Percentiles rank a stretch among this genome's conserved stretches.
phyloP scores from a whole-genome alignment of 345 rosid genomes.

The Salix caprea region DNA sequence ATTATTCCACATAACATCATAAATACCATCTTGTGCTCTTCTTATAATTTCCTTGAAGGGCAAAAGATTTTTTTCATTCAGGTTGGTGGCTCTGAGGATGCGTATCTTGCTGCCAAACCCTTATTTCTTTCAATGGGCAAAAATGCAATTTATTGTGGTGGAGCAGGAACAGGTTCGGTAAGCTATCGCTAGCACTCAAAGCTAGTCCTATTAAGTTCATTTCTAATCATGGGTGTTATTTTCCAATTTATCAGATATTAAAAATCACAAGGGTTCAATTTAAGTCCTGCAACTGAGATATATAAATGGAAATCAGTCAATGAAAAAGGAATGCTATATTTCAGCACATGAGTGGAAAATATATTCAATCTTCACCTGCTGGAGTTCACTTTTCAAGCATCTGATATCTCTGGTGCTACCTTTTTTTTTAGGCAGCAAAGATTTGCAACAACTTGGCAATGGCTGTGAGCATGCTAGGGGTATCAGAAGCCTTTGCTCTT shows the following conservation, averaged over 20 bases:
- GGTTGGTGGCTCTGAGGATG: slow-evolving; percentile 90
- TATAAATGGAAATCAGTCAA: not conserved
- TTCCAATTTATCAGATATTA: not conserved
- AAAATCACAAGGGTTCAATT: not conserved
- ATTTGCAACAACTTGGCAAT: slow-evolving; percentile 89
- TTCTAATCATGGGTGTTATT: not conserved
- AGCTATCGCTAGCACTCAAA: slow-evolving; percentile 26
- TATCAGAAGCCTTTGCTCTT: slow-evolving; percentile 86
- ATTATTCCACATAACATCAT: not conserved
- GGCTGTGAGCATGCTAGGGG: slow-evolving; percentile 93
- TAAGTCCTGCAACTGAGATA: not conserved
- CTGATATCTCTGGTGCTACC: slow-evolving; percentile 10
- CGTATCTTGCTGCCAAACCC: slow-evolving; percentile 62
- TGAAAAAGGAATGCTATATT: not conserved
- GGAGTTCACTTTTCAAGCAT: not conserved
- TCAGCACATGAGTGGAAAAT: not conserved
- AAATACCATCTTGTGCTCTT: not conserved
- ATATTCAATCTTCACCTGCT: not conserved
- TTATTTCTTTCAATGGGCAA: slow-evolving; percentile 77
- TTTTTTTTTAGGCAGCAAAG: slow-evolving; percentile 69
- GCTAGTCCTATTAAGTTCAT: not conserved
- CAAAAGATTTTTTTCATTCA: slow-evolving; percentile 28
- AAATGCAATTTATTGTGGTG: slow-evolving; percentile 78
- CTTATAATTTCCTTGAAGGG: slow-evolving; percentile 1
- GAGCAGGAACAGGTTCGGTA: slow-evolving; percentile 93